Percentiles rank a stretch among this genome's conserved stretches.
phyloP scores from a whole-genome alignment of 441 rosid genomes.

The Croton setiger region DNA sequence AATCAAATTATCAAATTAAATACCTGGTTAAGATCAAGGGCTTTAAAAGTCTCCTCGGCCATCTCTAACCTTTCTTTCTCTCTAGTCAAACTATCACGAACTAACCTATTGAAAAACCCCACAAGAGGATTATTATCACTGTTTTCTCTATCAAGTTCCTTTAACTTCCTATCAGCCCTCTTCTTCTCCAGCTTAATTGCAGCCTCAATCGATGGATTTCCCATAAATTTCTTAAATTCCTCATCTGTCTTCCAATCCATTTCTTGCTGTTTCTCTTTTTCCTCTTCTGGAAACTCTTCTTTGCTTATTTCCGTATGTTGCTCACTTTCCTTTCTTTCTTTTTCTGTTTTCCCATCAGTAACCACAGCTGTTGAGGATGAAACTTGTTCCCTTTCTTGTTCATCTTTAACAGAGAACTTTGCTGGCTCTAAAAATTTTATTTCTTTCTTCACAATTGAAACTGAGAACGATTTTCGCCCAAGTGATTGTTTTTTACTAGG shows the following conservation, averaged over 20 bases:
- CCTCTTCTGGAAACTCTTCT: slow-evolving; percentile 27
- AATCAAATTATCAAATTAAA: not conserved
- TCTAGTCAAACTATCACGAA: slow-evolving; percentile 54
- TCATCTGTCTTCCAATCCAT: slow-evolving; percentile 87
- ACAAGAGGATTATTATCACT: slow-evolving; percentile 50
- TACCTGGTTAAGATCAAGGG: slow-evolving; percentile 95
- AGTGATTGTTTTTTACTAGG: slow-evolving; percentile 12
- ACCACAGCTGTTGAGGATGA: slow-evolving; percentile 44
- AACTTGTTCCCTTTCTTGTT: slow-evolving; percentile 38
- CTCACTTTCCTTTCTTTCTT: slow-evolving; percentile 17
- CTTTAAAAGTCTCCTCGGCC: slow-evolving; percentile 74
- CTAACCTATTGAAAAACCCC: slow-evolving; percentile 49
- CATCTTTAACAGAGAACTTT: slow-evolving; percentile 40
- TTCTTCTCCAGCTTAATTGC: slow-evolving; percentile 95
- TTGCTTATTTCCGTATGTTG: slow-evolving; percentile 20
- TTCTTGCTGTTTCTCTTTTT: slow-evolving; percentile 59
- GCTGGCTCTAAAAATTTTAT: slow-evolving; percentile 18
- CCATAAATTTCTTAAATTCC: slow-evolving; percentile 94
- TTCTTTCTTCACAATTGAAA: slow-evolving; percentile 18
- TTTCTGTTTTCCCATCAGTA: slow-evolving; percentile 36
- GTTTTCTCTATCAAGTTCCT: slow-evolving; percentile 66
- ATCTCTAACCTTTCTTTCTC: slow-evolving; percentile 81
- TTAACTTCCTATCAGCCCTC: slow-evolving; percentile 84
- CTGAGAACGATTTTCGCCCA: slow-evolving; percentile 25
- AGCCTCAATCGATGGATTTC: slow-evolving; percentile 91